A percentile compares a stretch with the other conserved stretches of the same genome.
Evolutionary conservation across 441 rosid genomes (phyloP).

Genomic region (Bocquillonia castaneifolia): DNA sequence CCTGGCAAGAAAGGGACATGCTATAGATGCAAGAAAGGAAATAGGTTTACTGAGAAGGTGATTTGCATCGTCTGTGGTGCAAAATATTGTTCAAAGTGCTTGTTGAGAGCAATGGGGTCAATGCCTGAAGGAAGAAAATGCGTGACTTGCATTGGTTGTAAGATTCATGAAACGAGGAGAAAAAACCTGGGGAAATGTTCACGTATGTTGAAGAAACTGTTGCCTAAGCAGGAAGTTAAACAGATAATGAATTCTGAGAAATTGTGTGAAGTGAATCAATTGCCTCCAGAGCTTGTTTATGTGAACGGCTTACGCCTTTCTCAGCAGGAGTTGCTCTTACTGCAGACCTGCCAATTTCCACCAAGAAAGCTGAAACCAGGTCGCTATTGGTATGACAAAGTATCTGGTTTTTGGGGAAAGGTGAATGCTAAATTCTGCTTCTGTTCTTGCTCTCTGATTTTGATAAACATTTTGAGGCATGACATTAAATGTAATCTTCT

Average conservation of each 20-base stretch:
- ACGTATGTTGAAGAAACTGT: conserved; percentile 60
- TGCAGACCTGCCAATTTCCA: conserved; percentile 67
- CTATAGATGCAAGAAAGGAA: conserved; percentile 77
- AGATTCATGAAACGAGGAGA: conserved; percentile 68
- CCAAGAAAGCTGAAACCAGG: conserved; percentile 85
- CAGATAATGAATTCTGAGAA: conserved; percentile 70
- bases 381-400: conserved; percentile 88
- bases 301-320: conserved; percentile 57
- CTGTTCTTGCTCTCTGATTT: conserved; percentile 8
- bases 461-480: conserved; percentile 21
- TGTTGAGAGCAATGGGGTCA: conserved; percentile 90
- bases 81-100: conserved; percentile 70
- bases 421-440: conserved; percentile 34
- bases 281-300: conserved; percentile 69
- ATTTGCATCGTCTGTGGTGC: conserved; percentile 88
- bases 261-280: conserved; percentile 69
- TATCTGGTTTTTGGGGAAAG: conserved; percentile 98
- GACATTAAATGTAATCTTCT: conserved; percentile 23
- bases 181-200: conserved; percentile 67
- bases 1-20: conserved; percentile 81
- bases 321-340: conserved; percentile 44
- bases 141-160: conserved; percentile 67
- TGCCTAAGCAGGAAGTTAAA: conserved; percentile 55
- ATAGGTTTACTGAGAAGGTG: conserved; percentile 72
- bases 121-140: conserved; percentile 99